Base-by-base conservation (phyloP, 2,329 filamentous ascomycete genomes). In the Colletotrichum lentis region DNA sequence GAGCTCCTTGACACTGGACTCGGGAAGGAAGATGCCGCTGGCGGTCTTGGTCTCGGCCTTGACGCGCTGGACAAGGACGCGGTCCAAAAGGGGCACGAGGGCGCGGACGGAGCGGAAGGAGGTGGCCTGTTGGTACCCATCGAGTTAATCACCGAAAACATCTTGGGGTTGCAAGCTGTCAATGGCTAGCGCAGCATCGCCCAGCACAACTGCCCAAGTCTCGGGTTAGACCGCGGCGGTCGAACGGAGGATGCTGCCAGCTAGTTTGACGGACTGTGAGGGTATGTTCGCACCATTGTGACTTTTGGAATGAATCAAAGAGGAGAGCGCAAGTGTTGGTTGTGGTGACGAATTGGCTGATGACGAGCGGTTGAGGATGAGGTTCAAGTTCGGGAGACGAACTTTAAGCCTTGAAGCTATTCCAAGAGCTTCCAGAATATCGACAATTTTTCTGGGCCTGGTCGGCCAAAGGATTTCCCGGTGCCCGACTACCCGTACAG, bases 21-120 rank as follows among this genome's bases (percentile, higher is more conserved):
- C 96, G 74, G 96, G 96, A 73, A 99, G 92, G 87, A 96, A 97
- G 87, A 99, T 97, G 77, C 96, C 96, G 77, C 90, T 90, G 75
- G 96, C 94, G 57, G 96, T 99, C 88, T 97, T 97, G 79, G 94
- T 82, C 84, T 98, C 95, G 77, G 95, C 92, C 86, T 98, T 98
- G 84, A 97, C 84, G 83, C 96, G 93, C 90, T 99, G 96, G 74
- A 99, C 93, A 72, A 99, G 91, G 75, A 99, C 94, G 76, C 96
- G 95, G 89, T 99, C 96, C 82, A 99, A 90, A 74, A 99, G 94
- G 71, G 96, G 96, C 69, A 91, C 92, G 76, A 99, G 94, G 77
- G 90, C 90, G 84, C 95, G 96, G 89, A 99, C 94, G 80, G 92
- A 96, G 82, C 95, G 96, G 85, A 98, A 88, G 73, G 94, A 88